Conservation (phyloP, 1,139 yeast genomes). For the Sugiyamaella sp. region DNA sequence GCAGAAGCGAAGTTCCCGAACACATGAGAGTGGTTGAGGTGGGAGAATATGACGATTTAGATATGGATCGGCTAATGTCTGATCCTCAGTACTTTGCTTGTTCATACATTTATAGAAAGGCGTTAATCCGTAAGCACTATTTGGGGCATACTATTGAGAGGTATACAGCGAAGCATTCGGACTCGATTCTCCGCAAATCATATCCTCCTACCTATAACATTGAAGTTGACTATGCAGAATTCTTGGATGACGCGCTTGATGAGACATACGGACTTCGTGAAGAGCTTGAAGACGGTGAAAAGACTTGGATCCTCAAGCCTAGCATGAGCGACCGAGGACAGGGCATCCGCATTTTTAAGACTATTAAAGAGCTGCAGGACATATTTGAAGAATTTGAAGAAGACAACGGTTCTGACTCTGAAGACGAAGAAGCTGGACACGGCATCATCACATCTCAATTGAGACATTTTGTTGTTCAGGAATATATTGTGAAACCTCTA, state of each 20-base stretch:
- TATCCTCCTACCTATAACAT: constrained; percentile 77
- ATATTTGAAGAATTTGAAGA: constrained; percentile 87
- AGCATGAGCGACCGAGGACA: constrained; percentile 98
- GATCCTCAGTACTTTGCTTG: constrained; percentile 63
- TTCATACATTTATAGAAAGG: constrained; percentile 80
- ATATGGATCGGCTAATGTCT: constrained; percentile 61
- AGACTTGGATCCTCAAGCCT: constrained; percentile 88
- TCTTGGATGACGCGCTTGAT: constrained; percentile 88
- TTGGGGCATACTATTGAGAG: constrained; percentile 77
- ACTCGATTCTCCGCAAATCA: constrained; percentile 58
- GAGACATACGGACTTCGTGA: constrained; percentile 87
- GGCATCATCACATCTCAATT: constrained; percentile 75
- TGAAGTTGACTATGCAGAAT: constrained; percentile 96
- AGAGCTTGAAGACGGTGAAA: constrained; percentile 65
- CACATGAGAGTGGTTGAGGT: constrained; percentile 60
- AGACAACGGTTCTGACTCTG: constrained; percentile 57
- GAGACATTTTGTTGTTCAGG: constrained; percentile 88
- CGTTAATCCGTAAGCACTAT: constrained; percentile 86
- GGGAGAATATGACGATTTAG: constrained; percentile 88
- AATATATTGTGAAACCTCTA: constrained; percentile 69
- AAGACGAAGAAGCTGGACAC: constrained; percentile 42
- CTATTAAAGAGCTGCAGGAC: constrained; percentile 75
- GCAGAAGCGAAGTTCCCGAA: constrained; percentile 17
- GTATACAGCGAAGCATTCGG: constrained; percentile 73
- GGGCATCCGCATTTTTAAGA: constrained; percentile 81